Evolutionary conservation across 2,329 filamentous ascomycete species (phyloP).

Genomic region (Alternaria sp.): DNA sequence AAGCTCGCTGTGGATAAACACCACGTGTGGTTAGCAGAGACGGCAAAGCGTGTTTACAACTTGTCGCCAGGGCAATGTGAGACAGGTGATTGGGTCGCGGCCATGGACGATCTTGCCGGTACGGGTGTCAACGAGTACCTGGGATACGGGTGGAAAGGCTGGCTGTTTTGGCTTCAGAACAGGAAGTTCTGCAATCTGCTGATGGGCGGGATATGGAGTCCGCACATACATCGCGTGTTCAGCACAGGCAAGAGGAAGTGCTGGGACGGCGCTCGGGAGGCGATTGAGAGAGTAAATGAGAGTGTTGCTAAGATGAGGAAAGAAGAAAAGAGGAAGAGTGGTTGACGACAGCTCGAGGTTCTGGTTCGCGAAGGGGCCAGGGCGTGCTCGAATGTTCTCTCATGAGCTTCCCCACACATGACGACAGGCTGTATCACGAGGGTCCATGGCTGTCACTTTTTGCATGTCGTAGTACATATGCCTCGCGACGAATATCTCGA

Average conservation of each 20-base stretch:
- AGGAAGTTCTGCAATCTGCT: slow-evolving; percentile 48
- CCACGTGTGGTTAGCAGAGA: slow-evolving; percentile 34
- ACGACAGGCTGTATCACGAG: slow-evolving; percentile 5
- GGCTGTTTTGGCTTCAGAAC: slow-evolving; percentile 53
- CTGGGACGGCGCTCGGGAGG: slow-evolving; percentile 51
- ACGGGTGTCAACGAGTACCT: slow-evolving; percentile 51
- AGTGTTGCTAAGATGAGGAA: background rate
- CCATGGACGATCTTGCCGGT: slow-evolving; percentile 53
- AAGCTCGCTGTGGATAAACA: slow-evolving; percentile 11
- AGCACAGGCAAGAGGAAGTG: slow-evolving; percentile 45
- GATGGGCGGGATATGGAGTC: slow-evolving; percentile 51
- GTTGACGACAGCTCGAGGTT: background rate
- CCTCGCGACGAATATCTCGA: background rate
- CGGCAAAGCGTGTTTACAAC: slow-evolving; percentile 44
- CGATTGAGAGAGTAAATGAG: slow-evolving; percentile 39
- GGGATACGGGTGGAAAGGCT: slow-evolving; percentile 51
- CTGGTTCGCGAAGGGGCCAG: slow-evolving; percentile 5
- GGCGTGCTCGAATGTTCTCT: slow-evolving; percentile 15
- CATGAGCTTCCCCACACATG: slow-evolving; percentile 12
- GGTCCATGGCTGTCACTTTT: background rate
- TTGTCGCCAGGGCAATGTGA: slow-evolving; percentile 30
- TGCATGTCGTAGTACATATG: background rate
- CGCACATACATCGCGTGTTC: slow-evolving; percentile 53
- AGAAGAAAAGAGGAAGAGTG: slow-evolving; percentile 1
- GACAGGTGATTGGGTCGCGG: slow-evolving; percentile 44